Percentiles rank a stretch among this genome's conserved stretches.
Conservation (phyloP, 352 stramenopile genomes). For the Phytophthora megakarya region DNA sequence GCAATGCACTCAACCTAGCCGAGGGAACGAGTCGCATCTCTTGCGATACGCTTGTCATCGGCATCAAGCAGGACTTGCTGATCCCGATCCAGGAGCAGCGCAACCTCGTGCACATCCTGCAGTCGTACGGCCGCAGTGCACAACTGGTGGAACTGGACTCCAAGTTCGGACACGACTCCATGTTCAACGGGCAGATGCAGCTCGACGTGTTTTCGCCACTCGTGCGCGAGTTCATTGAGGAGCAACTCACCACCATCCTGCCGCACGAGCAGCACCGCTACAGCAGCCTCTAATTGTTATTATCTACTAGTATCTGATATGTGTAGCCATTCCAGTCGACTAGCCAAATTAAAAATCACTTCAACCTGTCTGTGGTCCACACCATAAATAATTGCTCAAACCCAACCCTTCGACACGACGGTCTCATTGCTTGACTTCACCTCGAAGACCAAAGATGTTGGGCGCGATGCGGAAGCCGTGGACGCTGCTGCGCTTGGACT, state of each 20-base stretch:
- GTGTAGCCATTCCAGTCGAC: background rate
- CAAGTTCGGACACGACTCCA: constrained; percentile 88
- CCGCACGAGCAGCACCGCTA: constrained; percentile 79
- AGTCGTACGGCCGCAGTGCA: constrained; percentile 73
- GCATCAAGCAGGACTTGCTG: constrained; percentile 85
- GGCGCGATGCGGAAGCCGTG: constrained; percentile 23
- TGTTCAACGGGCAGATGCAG: constrained; percentile 87
- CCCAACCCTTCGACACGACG: constrained; percentile 13
- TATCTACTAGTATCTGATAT: too few relatives aligned
- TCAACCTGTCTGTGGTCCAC: background rate
- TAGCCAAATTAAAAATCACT: background rate
- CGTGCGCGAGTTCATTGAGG: constrained; percentile 72
- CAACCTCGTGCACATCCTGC: constrained; percentile 78
- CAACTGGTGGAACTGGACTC: constrained; percentile 79
- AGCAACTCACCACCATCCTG: constrained; percentile 57
- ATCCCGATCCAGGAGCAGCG: constrained; percentile 86
- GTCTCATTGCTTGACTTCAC: constrained; percentile 24
- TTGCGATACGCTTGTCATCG: constrained; percentile 70
- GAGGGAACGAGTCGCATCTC: constrained; percentile 77
- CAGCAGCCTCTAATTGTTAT: constrained; percentile 61
- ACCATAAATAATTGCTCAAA: background rate
- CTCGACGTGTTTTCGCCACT: constrained; percentile 74
- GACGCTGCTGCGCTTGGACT: constrained; percentile 37
- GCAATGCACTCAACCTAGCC: constrained; percentile 69
- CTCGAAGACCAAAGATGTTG: constrained; percentile 11